Evolutionary conservation across 352 stramenopile species (phyloP), one percentile per base, ranked within the genome.

Genomic region (Globisporangium polare): DNA sequence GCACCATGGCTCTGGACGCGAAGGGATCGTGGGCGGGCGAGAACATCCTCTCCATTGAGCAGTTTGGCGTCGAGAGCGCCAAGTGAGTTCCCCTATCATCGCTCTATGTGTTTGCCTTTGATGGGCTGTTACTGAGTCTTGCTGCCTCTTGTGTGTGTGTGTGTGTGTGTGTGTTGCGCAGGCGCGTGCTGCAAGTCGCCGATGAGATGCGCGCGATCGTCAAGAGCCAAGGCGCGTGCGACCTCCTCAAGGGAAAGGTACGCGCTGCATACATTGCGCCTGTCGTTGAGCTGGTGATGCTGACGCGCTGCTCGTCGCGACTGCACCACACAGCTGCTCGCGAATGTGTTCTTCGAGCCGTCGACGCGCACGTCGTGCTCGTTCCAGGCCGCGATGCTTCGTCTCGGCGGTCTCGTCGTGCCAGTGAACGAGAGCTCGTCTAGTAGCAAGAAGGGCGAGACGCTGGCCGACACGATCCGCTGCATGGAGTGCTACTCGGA

Each of bases 321-420:
- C 27, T 20, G 5, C 7, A 9, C 17, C 59, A 58, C 59, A 58
- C 70, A 94, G 75, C 74, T 99, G 37, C 75, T 99, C 49, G 96
- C 90, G 13, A 98, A 94, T 31, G 89, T 99, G 37, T 99, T 99
- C 73, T 99, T 98, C 73, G 97, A 99, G 83, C 95, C 96, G 24
- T 99, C 93, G 45, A 99, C 97, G 29, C 87, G 97, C 53, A 99
- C 97, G 26, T 97, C 88, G 64, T 99, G 94, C 75, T 99, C 94
- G 52, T 99, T 99, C 72, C 96, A 99, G 66, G 86, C 97, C 22
- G 97, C 97, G 22, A 99, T 99, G 93, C 78, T 97, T 60, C 86
- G 97, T 27, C 82, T 99, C 15, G 97, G 97, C 24, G 97, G 97
- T 3, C 86, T 81, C n/a, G 94, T 98, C 31, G 74, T 99, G 13